These are phyloP conservation scores for Colletotrichum horii DNA, from an alignment of 2,329 filamentous ascomycete genomes.

Conservation along the genomic window DNA sequence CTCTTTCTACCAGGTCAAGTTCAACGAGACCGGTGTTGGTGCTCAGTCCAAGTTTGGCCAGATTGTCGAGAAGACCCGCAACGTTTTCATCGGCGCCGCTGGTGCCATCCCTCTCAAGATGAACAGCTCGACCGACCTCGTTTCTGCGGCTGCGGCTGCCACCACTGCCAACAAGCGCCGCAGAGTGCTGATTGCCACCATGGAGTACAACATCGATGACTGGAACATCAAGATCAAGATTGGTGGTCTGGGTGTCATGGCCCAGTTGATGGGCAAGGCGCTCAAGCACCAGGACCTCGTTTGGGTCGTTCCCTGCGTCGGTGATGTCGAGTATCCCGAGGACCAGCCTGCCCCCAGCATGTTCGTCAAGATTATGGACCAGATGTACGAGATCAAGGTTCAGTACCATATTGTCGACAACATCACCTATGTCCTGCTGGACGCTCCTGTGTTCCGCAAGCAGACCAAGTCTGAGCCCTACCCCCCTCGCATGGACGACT, in stretches of 20 bases:
- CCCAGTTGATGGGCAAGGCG: constrained; percentile 71
- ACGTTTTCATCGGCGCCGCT: constrained; percentile 29
- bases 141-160: constrained; percentile 26
- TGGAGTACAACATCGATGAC: constrained; percentile 76
- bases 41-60: constrained; percentile 62
- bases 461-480: constrained; percentile 69
- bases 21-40: constrained; percentile 17
- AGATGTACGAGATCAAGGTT: constrained; percentile 65
- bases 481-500: constrained; percentile 71
- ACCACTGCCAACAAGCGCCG: constrained; percentile 38
- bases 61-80: constrained; percentile 27
- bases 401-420: constrained; percentile 69
- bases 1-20: constrained; percentile 56
- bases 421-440: constrained; percentile 72
- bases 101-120: constrained; percentile 30
- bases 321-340: constrained; percentile 66
- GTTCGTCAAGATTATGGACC: constrained; percentile 64
- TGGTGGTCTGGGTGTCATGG: constrained; percentile 73
- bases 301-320: constrained; percentile 67
- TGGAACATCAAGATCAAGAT: constrained; percentile 77
- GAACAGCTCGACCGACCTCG: constrained; percentile 18
- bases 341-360: constrained; percentile 66
- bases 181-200: constrained; percentile 72
- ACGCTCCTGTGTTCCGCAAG: constrained; percentile 69
- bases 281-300: constrained; percentile 69